Evolutionary conservation across 306 rosid species (phyloP), one percentile per base, ranked within the genome.

Genomic region (Trifolium dubium): DNA sequence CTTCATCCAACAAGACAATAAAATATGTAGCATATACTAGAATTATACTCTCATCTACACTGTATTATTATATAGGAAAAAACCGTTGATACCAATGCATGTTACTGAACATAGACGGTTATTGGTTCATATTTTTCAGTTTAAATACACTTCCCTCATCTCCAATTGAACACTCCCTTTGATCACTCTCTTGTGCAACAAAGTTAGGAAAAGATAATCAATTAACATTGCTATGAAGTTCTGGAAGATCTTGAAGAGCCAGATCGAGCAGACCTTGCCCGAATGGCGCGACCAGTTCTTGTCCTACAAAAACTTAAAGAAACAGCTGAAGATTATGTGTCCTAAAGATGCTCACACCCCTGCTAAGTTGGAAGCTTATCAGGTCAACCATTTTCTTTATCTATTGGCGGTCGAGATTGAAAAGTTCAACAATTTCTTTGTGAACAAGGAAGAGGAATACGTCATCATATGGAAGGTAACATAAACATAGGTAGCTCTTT

Each of bases 211-310:
- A 5, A 28, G 14, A 11, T 28, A 15, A 13, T 28, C 23, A n/a
- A 63, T 28, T 56, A n/a, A 63, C 50, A 18, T 64, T 37, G 51
- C 17, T 35, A 93, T 93, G 97, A 92, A 93, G 85, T 93, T 93
- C 76, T 83, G 88, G 91, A 91, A 88, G 82, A 91, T 84, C 56
- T 86, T 93, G 11, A 82, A 89, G 62, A 89, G 63, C 19, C 84
- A 80, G 76, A 87, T 93, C 34, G 96, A 85, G 71, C 90, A 85
- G 49, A 88, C 97, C 32, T 72, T 88, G 15, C 96, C 98, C 1
- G 92, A 88, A n/a, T 93, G 97, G 97, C 83, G 81, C n/a, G 96
- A 91, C 85, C 70, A 84, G 74, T 91, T 88, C 72, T 58, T 93
- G 65, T 86, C 92, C 40, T 93, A 93, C 81, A 89, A 93, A 80